Evolutionary conservation across 2,329 filamentous ascomycete species (phyloP), one percentile per base, ranked within the genome.

Genomic region (Geoglossum cookeanum): DNA sequence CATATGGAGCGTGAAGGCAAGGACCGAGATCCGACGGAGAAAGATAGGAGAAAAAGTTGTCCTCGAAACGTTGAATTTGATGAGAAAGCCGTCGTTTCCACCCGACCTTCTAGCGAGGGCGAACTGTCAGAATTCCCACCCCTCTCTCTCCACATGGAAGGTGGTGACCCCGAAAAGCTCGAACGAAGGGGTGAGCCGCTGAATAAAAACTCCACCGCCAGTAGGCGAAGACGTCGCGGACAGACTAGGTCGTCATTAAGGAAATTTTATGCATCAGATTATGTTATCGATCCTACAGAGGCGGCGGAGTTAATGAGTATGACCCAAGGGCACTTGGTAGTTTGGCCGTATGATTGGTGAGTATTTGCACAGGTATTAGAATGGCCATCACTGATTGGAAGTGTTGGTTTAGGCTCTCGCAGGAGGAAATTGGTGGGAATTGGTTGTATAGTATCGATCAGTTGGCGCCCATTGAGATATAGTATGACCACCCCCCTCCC

Each of bases 391-490:
- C 49, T 15, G 15, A 13, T 32, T 17, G 9, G n/a, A n/a, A n/a
- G n/a, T n/a, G n/a, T 53, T n/a, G 22, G 48, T 54, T 42, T 22
- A 78, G 76, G 89, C 79, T 95, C 57, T 79, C 85, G 64, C 85
- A 84, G 58, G 92, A 97, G 71, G 92, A 97, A 73, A 81, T 83
- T 65, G 90, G 88, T 62, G 87, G 89, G 58, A 94, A 96, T 67
- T 98, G 92, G 92, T 78, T 96, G 61, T 97, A 95, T 71, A 88
- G 91, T 66, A 87, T 97, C 58, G 92, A 98, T 69, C 85, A 94
- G 69, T 84, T 98, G 67, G 94, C 92, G 64, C 92, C 92, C 58
- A 75, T 98, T 71, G 89, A 96, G 72, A 97, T 98, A 65, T 98
- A 98, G 86, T 88, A 76, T 83, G 85, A 63, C 11, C 56, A 32